Conservation (phyloP, 2,329 filamentous ascomycete species). For the Teratosphaeria nubilosa region DNA sequence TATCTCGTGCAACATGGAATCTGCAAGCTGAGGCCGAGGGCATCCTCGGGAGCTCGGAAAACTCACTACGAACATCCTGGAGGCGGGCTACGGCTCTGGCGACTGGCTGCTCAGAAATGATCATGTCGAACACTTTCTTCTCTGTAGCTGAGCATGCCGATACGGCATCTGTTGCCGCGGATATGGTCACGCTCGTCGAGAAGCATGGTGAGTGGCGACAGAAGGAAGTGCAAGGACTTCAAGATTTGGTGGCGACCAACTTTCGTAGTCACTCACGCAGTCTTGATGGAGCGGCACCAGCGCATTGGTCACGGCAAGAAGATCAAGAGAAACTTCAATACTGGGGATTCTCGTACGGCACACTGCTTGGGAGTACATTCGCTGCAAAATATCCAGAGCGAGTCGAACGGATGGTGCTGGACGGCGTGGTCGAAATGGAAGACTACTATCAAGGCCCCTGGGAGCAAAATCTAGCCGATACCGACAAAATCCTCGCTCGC, state of each 20-base stretch:
- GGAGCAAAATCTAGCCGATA: conserved; percentile 32
- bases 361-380: conserved; percentile 33
- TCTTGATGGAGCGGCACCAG: neutral
- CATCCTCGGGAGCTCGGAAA: neutral
- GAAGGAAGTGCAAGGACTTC: conserved; percentile 13
- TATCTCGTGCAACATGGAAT: conserved; percentile 16
- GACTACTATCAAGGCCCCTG: conserved; percentile 27
- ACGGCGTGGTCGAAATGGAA: conserved; percentile 37
- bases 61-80: conserved; percentile 3
- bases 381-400: conserved; percentile 32
- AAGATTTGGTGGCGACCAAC: neutral
- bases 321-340: conserved; percentile 27
- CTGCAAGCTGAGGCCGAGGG: conserved; percentile 23
- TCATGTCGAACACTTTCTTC: neutral
- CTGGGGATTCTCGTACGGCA: conserved; percentile 38
- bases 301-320: neutral
- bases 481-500: conserved; percentile 32
- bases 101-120: conserved; percentile 1
- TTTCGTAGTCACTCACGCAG: neutral
- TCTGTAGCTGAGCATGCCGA: conserved; percentile 27
- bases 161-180: conserved; percentile 38
- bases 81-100: conserved; percentile 3
- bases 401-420: conserved; percentile 30
- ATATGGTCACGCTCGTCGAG: conserved; percentile 42
- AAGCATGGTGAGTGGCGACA: conserved; percentile 26